Conservation (phyloP, 352 stramenopile genomes). For the Saprolegnia diclina region DNA sequence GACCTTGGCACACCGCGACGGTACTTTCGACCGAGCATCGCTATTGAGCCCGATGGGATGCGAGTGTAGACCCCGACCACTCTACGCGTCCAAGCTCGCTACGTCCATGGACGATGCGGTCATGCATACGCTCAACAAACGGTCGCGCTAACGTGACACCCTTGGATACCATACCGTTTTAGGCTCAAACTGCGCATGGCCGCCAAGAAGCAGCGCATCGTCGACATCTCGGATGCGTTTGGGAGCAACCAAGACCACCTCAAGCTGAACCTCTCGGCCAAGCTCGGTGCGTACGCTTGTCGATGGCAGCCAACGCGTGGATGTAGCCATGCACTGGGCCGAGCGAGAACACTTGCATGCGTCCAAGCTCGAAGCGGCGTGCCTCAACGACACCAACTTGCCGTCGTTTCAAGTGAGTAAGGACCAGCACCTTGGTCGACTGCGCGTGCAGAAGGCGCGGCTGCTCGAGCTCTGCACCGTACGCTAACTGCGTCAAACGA, state of each 20-base stretch:
- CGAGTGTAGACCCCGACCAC: conserved; percentile 42
- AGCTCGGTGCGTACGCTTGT: conserved; percentile 2
- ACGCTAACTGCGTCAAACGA: too few species aligned
- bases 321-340: conserved; percentile 47
- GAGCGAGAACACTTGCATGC: conserved; percentile 60
- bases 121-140: conserved; percentile 15
- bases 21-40: conserved; percentile 5
- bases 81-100: conserved; percentile 57
- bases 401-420: conserved; percentile 52
- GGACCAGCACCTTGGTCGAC: conserved; percentile 48
- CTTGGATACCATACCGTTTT: neutral
- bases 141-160: neutral
- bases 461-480: conserved; percentile 55
- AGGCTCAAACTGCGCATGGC: conserved; percentile 24
- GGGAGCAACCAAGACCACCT: conserved; percentile 10
- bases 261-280: conserved; percentile 1
- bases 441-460: conserved; percentile 52
- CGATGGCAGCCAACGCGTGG: neutral
- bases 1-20: conserved; percentile 15
- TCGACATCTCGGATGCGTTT: conserved; percentile 14
- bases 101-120: conserved; percentile 31
- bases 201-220: conserved; percentile 20
- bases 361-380: conserved; percentile 45
- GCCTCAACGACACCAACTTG: conserved; percentile 46
- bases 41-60: too few species aligned